Percentiles rank a stretch among this genome's conserved stretches.
phyloP scores from a whole-genome alignment of 352 stramenopile genomes.

The Globisporangium parvum region DNA sequence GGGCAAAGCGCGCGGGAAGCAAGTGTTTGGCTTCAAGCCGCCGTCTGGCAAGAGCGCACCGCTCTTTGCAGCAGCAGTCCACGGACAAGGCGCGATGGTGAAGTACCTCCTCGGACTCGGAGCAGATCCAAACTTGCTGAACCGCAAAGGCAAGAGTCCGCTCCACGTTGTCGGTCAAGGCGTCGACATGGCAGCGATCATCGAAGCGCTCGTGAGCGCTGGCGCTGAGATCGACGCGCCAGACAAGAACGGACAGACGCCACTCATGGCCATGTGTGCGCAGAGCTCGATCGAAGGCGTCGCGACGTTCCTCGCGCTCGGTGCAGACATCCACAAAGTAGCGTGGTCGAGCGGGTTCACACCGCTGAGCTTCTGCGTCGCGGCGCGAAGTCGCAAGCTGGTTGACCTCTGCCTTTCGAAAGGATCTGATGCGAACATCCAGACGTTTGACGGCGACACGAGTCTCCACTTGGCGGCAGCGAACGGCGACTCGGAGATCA shows the following conservation, averaged over 20 bases:
- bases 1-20: constrained; percentile 63
- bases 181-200: constrained; percentile 55
- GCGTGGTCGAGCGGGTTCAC: constrained; percentile 78
- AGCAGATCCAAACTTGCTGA: constrained; percentile 49
- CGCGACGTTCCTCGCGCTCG: constrained; percentile 61
- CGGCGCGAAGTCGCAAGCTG: constrained; percentile 30
- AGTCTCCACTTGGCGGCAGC: constrained; percentile 65
- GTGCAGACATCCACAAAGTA: constrained; percentile 49
- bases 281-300: constrained; percentile 58
- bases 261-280: constrained; percentile 71
- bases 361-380: constrained; percentile 54
- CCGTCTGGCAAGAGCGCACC: constrained; percentile 43
- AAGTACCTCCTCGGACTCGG: constrained; percentile 51
- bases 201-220: constrained; percentile 48
- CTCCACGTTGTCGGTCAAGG: constrained; percentile 58
- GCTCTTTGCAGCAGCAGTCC: constrained; percentile 57
- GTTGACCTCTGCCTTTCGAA: constrained; percentile 70
- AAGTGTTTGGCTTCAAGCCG: constrained; percentile 64
- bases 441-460: constrained; percentile 59
- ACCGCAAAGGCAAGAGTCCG: constrained; percentile 50
- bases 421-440: constrained; percentile 50
- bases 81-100: constrained; percentile 56
- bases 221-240: constrained; percentile 53
- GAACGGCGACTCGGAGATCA: constrained; percentile 34
- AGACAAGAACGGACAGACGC: constrained; percentile 66